These are phyloP conservation scores for Sporothrix luriei DNA, from an alignment of 2,329 filamentous ascomycete species.

Conservation along the genomic window DNA sequence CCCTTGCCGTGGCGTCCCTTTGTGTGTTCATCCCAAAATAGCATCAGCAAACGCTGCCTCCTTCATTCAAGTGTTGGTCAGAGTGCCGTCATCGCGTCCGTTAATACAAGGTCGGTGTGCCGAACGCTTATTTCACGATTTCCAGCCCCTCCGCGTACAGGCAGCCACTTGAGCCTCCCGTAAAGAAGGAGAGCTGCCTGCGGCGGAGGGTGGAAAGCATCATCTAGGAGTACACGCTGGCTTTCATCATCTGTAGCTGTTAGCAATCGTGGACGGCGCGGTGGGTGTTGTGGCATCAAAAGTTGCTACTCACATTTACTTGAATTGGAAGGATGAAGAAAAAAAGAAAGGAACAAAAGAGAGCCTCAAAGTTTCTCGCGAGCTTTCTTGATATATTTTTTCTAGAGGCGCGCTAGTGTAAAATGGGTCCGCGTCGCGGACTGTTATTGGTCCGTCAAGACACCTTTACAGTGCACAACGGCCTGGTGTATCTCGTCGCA, in stretches of 20 bases:
- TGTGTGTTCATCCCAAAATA: background rate
- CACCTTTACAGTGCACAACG: background rate
- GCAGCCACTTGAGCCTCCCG: slow-evolving; percentile 81
- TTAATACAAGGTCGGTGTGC: slow-evolving; percentile 97
- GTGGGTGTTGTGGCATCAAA: slow-evolving; percentile 29
- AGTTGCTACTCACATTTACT: slow-evolving; percentile 71
- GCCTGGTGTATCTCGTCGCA: slow-evolving; percentile 15
- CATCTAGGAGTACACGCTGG: slow-evolving; percentile 84
- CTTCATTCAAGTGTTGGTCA: slow-evolving; percentile 61
- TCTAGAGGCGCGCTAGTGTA: slow-evolving; percentile 25
- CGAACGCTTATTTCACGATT: slow-evolving; percentile 98
- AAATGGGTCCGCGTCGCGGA: slow-evolving; percentile 28
- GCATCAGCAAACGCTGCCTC: slow-evolving; percentile 14
- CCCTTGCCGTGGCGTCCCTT: background rate
- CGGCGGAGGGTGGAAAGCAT: slow-evolving; percentile 69
- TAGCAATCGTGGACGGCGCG: slow-evolving; percentile 37
- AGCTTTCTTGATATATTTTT: slow-evolving; percentile 38
- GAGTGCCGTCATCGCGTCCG: slow-evolving; percentile 99
- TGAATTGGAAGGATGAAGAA: slow-evolving; percentile 96
- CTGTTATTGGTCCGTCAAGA: slow-evolving; percentile 33
- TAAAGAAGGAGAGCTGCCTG: slow-evolving; percentile 78
- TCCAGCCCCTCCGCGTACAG: slow-evolving; percentile 60
- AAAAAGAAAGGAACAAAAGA: slow-evolving; percentile 53
- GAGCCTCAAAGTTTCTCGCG: slow-evolving; percentile 35
- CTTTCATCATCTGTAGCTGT: slow-evolving; percentile 92